Conservation (phyloP, 1,284 basidiomycete genomes). For the Cronartium quercuum region DNA sequence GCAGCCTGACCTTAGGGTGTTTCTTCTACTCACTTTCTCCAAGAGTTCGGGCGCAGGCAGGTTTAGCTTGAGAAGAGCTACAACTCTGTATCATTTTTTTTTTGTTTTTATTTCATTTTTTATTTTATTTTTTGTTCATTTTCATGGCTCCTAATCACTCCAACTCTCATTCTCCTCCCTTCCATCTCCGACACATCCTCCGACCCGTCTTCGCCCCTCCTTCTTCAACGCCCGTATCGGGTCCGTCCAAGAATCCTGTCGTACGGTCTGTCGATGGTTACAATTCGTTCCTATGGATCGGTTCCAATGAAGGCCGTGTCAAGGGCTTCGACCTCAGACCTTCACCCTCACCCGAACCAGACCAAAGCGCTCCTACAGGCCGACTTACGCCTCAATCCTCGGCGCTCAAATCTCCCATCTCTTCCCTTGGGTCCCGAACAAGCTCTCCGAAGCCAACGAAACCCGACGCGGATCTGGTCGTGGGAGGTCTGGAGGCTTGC, state of each 20-base stretch:
- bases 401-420: neutral
- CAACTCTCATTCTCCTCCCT: too few relatives aligned
- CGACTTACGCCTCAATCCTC: constrained; percentile 3
- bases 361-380: neutral
- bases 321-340: constrained; percentile 31
- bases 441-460: neutral
- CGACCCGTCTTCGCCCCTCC: constrained; percentile 22
- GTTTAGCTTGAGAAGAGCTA: too few relatives aligned
- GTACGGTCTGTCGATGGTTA: constrained; percentile 33
- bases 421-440: constrained; percentile 10
- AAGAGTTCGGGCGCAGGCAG: too few relatives aligned
- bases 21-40: too few relatives aligned
- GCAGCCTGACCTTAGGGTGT: too few relatives aligned
- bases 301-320: constrained; percentile 32
- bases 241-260: constrained; percentile 29
- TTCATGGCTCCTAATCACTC: too few relatives aligned
- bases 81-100: too few relatives aligned
- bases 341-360: neutral
- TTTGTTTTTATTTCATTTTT: too few relatives aligned
- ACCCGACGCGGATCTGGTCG: neutral
- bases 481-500: neutral
- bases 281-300: constrained; percentile 23
- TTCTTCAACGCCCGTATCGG: neutral
- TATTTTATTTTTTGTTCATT: too few relatives aligned
- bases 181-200: constrained; percentile 14